phyloP scores from a whole-genome alignment of 371 early-diverging fungal species.

The Mortierella sp. region DNA sequence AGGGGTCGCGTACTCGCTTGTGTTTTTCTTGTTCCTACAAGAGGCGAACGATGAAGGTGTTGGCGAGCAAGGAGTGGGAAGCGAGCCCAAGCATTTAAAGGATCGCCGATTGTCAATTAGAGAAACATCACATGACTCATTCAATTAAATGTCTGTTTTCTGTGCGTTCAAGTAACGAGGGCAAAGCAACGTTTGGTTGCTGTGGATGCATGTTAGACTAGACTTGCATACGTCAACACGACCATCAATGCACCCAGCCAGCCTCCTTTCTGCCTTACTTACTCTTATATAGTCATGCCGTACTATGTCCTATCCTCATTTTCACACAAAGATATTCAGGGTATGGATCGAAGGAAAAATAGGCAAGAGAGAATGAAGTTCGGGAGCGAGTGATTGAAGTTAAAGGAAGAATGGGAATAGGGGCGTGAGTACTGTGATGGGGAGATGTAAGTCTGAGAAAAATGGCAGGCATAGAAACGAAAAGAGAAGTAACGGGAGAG shows the following conservation, averaged over 20 bases:
- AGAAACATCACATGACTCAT: not conserved
- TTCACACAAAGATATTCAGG: no score
- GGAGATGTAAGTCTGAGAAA: not conserved
- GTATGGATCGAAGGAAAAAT: no score
- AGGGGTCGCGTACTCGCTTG: not conserved
- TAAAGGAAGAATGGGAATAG: not conserved
- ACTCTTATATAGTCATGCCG: no score
- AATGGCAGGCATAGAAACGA: not conserved
- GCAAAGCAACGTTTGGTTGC: no score
- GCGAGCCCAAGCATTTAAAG: not conserved
- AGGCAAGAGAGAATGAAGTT: not conserved
- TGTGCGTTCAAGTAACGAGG: no score
- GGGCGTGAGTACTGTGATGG: not conserved
- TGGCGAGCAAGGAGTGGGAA: not conserved
- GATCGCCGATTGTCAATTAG: slow-evolving; percentile 4
- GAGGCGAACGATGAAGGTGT: not conserved
- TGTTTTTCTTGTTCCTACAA: not conserved
- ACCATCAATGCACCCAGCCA: no score
- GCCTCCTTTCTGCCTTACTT: no score
- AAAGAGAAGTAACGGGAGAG: not conserved
- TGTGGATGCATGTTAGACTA: no score
- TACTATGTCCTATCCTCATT: no score
- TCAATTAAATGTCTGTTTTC: no score
- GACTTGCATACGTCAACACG: no score
- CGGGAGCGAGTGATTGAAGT: not conserved